Evolutionary conservation across 371 early-diverging fungal species (phyloP), one percentile per base, ranked within the genome.

Genomic region (Mortierella sp.): DNA sequence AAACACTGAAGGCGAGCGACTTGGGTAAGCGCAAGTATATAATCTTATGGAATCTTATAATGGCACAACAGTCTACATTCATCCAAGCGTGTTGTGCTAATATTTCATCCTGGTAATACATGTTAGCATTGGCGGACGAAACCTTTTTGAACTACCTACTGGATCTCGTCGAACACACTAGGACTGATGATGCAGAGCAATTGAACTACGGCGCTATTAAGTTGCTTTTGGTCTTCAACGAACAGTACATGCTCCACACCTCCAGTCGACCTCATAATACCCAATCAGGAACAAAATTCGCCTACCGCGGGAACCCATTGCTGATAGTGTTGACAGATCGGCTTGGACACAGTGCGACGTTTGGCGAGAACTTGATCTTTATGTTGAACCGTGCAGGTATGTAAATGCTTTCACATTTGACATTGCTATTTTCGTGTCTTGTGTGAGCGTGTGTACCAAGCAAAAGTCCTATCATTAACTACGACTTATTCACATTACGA

Each of bases 361-460:
- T 97, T 75, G 91, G 95, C 27, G 96, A 95, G 48, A 97, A 95
- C 83, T 84, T 97, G 32, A 93, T 97, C 56, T 96, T 96, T 80
- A 94, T 97, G 90, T 89, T 97, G 77, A 97, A 97, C 83, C 93
- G 97, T 46, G 95, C 95, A 70, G 93, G 95, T 95, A 91, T 74
- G 80, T 63, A n/a, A 27, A 16, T 48, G 3, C 18, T 6, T 54
- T 72, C 35, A 35, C 43, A 51, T 21, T 12, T 32, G 4, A 14
- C 55, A 21, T 49, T 24, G 43, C 7, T 43, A 18, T 18, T 44
- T 27, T 49, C 27, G n/a, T 4, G 5, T 48, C 43, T n/a, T 32
- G 29, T 58, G 27, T 11, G 60, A 4, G 4, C 10, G 24, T 12
- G 56, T 24, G 10, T 12, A 14, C 6, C 32, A 14, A 4, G 27